These are phyloP conservation scores for Citropsis articulata DNA, from an alignment of 345 rosid species.

Conservation along the genomic window DNA sequence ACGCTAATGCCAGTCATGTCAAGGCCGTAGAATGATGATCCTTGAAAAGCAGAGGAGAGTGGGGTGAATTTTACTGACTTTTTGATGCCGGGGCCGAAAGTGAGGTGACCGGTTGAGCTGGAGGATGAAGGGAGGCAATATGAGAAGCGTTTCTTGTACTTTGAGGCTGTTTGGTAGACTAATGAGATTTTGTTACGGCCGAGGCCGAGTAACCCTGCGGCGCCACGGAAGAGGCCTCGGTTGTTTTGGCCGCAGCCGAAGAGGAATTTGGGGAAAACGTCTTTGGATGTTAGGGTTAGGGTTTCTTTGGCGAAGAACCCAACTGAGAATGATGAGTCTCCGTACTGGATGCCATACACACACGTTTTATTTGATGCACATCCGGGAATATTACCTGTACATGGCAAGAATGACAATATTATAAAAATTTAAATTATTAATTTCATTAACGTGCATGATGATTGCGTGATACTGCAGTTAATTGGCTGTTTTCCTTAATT, in stretches of 20 bases:
- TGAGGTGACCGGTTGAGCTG: constrained; percentile 66
- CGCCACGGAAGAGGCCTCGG: constrained; percentile 64
- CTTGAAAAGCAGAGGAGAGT: constrained; percentile 33
- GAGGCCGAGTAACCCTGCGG: constrained; percentile 78
- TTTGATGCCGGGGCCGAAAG: constrained; percentile 47
- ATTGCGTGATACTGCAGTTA: too few relatives aligned
- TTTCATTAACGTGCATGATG: too few relatives aligned
- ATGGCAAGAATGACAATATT: too few relatives aligned
- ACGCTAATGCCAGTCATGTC: constrained; percentile 55
- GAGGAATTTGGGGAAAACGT: constrained; percentile 36
- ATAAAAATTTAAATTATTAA: too few relatives aligned
- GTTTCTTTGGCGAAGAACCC: constrained; percentile 68
- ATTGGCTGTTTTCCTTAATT: too few relatives aligned
- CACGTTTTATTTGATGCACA: constrained; percentile 56
- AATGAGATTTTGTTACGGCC: constrained; percentile 69
- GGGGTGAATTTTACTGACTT: constrained; percentile 57
- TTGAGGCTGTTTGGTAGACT: constrained; percentile 58
- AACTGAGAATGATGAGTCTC: constrained; percentile 64
- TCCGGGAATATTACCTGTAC: constrained; percentile 39
- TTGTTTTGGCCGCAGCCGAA: constrained; percentile 92
- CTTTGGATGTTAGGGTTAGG: constrained; percentile 50
- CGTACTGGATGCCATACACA: constrained; percentile 74
- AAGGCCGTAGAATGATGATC: constrained; percentile 61
- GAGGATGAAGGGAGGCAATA: constrained; percentile 81
- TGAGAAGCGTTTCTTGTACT: constrained; percentile 69